Conservation (phyloP, 2,329 filamentous ascomycete genomes). For the Fusarium sp. region DNA sequence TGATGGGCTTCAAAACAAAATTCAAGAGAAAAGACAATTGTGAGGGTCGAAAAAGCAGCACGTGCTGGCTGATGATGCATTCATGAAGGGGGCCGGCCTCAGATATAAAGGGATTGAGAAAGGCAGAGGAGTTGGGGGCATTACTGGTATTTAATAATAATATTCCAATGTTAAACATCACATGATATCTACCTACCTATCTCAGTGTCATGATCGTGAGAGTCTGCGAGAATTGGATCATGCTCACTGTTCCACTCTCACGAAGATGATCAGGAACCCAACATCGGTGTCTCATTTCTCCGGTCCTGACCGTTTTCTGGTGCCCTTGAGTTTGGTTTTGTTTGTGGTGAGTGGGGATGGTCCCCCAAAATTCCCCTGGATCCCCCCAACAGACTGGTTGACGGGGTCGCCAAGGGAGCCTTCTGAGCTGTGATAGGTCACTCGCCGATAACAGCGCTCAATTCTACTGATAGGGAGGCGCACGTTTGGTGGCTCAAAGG, state of each 20-base stretch:
- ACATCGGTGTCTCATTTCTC: conserved; percentile 32
- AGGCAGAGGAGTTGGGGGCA: conserved; percentile 35
- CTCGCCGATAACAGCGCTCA: conserved; percentile 14
- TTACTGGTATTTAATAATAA: conserved; percentile 45
- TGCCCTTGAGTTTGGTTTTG: conserved; percentile 8
- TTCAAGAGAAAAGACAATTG: conserved; percentile 20
- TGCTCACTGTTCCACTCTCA: not conserved
- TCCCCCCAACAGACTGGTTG: conserved; percentile 41
- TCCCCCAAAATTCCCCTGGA: conserved; percentile 39
- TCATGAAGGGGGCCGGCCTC: conserved; percentile 32
- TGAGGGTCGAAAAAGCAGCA: conserved; percentile 26
- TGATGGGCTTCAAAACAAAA: conserved; percentile 7
- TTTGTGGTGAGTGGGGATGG: conserved; percentile 33
- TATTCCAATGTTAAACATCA: conserved; percentile 34
- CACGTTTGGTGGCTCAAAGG: conserved; percentile 18
- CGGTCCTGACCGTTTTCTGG: conserved; percentile 16
- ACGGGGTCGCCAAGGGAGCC: conserved; percentile 24
- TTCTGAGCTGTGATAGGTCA: conserved; percentile 30
- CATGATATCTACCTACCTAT: conserved; percentile 8
- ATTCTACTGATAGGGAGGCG: conserved; percentile 26
- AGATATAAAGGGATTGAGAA: conserved; percentile 28
- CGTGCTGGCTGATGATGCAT: conserved; percentile 35
- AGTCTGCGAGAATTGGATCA: not conserved
- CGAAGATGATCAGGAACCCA: not conserved
- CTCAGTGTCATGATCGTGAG: conserved; percentile 4